Evolutionary conservation across 169 alveolate genomes (phyloP).

Genomic region (Plasmodium adleri): DNA sequence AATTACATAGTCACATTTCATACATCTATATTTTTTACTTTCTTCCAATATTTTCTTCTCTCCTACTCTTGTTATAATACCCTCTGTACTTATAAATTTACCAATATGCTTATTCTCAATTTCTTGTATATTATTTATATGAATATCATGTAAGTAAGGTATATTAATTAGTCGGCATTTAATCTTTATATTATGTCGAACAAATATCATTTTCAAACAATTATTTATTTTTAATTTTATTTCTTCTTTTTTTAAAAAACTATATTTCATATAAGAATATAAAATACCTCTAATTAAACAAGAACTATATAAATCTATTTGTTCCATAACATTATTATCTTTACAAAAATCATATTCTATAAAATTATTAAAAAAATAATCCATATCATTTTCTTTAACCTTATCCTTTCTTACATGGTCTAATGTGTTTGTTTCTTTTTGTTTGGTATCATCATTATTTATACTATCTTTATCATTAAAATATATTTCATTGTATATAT

Average conservation of each 20-base stretch:
- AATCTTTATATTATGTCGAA: constrained; percentile 45
- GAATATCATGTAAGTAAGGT: constrained; percentile 57
- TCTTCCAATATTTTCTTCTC: constrained; percentile 80
- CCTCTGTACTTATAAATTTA: constrained; percentile 54
- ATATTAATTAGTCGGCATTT: constrained; percentile 48
- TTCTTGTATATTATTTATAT: constrained; percentile 39
- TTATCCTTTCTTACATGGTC: not conserved
- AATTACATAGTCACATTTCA: constrained; percentile 77
- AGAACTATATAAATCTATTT: constrained; percentile 49
- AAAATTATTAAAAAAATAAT: constrained; percentile 14
- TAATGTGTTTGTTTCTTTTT: not conserved
- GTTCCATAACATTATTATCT: constrained; percentile 45
- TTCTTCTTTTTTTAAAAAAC: constrained; percentile 33
- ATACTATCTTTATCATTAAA: not conserved
- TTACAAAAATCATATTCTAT: constrained; percentile 42
- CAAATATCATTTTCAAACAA: constrained; percentile 66
- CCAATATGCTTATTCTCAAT: constrained; percentile 69
- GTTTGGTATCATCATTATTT: not conserved
- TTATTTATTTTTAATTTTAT: constrained; percentile 56
- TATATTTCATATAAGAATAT: constrained; percentile 29
- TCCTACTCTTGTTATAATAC: constrained; percentile 78
- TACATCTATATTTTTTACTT: constrained; percentile 81
- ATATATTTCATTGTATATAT: not conserved
- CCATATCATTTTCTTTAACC: not conserved
- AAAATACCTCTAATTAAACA: constrained; percentile 56